Evolutionary conservation across 2,329 filamentous ascomycete genomes (phyloP).

Genomic region (Herpotrichia juniperi): DNA sequence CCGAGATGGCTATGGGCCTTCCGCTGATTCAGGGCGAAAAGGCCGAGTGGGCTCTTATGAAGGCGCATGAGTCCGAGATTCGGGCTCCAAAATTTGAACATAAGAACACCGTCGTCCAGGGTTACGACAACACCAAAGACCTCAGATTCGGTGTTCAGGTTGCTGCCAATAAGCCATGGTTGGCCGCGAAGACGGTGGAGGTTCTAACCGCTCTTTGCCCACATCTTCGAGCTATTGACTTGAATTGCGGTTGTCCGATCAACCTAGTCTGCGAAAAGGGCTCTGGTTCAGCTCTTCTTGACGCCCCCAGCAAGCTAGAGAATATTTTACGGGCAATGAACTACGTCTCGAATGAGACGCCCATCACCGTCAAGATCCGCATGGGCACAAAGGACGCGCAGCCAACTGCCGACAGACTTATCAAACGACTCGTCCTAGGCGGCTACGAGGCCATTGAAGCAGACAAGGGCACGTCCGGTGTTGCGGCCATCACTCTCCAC

Average conservation of each 20-base stretch:
- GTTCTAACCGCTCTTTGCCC: slow-evolving; percentile 77
- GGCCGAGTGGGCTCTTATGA: slow-evolving; percentile 93
- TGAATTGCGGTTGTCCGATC: slow-evolving; percentile 98
- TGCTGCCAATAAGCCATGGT: slow-evolving; percentile 88
- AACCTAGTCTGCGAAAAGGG: slow-evolving; percentile 90
- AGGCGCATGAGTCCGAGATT: slow-evolving; percentile 85
- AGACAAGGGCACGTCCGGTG: slow-evolving; percentile 69
- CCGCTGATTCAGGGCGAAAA: slow-evolving; percentile 89
- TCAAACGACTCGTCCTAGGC: slow-evolving; percentile 83
- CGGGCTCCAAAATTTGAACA: slow-evolving; percentile 71
- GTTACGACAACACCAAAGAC: slow-evolving; percentile 83
- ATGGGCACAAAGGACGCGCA: slow-evolving; percentile 83
- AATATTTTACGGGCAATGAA: slow-evolving; percentile 98
- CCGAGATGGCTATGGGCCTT: slow-evolving; percentile 95
- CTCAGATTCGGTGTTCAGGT: slow-evolving; percentile 92
- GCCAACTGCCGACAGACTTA: slow-evolving; percentile 80
- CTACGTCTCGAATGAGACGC: slow-evolving; percentile 84
- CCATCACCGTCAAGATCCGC: slow-evolving; percentile 93
- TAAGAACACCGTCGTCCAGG: slow-evolving; percentile 65
- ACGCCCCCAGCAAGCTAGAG: slow-evolving; percentile 84
- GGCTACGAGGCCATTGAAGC: slow-evolving; percentile 70
- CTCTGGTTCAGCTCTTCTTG: slow-evolving; percentile 90
- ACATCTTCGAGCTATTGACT: slow-evolving; percentile 84
- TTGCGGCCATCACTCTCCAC: slow-evolving; percentile 94
- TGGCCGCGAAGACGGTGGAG: slow-evolving; percentile 87